These are phyloP conservation scores for Chlamydomonas sphaeroides DNA, from an alignment of 139 green algal genomes.

Conservation along the genomic window DNA sequence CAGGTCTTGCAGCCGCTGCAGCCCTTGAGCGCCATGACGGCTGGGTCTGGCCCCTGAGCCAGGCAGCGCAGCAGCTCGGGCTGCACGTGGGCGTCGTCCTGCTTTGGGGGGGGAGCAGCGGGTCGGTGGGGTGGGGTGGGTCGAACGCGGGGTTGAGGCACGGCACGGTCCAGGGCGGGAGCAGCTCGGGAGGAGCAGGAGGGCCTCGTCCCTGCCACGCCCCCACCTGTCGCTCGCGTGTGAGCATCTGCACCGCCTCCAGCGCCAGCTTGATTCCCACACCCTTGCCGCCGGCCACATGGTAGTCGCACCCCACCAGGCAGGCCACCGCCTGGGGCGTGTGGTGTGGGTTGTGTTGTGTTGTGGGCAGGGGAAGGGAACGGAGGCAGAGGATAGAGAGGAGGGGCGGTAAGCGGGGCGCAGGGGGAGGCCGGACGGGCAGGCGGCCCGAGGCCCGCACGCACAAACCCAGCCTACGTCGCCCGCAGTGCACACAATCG, in stretches of 20 bases:
- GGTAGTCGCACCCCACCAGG: slow-evolving; percentile 63
- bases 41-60: slow-evolving; percentile 46
- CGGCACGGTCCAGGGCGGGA: too few relatives aligned
- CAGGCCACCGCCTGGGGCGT: slow-evolving; percentile 30
- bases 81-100: slow-evolving; percentile 39
- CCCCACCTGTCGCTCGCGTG: slow-evolving; percentile 33
- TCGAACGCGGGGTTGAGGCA: too few relatives aligned
- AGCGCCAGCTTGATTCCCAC: slow-evolving; percentile 50
- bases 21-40: slow-evolving; percentile 37
- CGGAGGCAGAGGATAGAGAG: not conserved
- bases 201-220: not conserved
- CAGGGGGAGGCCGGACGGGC: too few relatives aligned
- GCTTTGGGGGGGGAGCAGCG: too few relatives aligned
- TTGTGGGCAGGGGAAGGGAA: too few relatives aligned
- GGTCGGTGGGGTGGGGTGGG: too few relatives aligned
- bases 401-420: too few relatives aligned
- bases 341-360: too few relatives aligned
- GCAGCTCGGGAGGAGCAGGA: too few relatives aligned
- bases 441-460: too few relatives aligned
- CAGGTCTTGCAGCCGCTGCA: slow-evolving; percentile 61
- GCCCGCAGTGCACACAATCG: too few relatives aligned
- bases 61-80: slow-evolving; percentile 34
- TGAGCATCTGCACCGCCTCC: slow-evolving; percentile 42
- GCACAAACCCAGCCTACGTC: too few relatives aligned
- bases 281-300: slow-evolving; percentile 30